Conservation (phyloP, 805 yeast species). For the Myxozyma melibiosi region DNA sequence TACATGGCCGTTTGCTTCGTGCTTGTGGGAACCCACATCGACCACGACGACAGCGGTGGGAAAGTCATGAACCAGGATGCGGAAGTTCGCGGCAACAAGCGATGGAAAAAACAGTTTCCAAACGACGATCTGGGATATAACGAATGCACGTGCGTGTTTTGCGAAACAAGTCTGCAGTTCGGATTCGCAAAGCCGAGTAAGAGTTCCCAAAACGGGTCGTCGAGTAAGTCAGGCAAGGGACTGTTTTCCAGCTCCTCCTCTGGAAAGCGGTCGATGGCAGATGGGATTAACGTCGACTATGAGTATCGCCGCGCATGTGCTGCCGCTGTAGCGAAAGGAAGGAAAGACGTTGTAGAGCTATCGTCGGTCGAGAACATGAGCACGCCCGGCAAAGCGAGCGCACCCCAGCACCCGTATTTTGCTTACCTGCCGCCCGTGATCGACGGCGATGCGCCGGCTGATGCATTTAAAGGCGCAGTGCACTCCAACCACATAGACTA, state of each 20-base stretch:
- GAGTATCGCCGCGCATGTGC: constrained; percentile 8
- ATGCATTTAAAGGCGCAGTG: not conserved
- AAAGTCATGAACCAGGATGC: not conserved
- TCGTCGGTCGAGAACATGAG: not conserved
- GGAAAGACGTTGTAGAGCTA: constrained; percentile 1
- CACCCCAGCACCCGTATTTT: constrained; percentile 1
- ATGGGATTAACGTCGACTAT: constrained; percentile 2
- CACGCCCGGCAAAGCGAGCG: not conserved
- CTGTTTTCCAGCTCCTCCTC: not conserved
- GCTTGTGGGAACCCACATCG: constrained; percentile 6
- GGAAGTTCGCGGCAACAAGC: constrained; percentile 1
- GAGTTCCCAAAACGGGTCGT: not conserved
- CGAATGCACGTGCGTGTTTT: constrained; percentile 19
- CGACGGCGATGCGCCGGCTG: not conserved
- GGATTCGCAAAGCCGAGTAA: not conserved
- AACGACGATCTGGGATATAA: constrained; percentile 9
- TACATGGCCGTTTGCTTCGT: constrained; percentile 12
- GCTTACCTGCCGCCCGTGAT: not conserved
- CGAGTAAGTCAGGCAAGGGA: not conserved
- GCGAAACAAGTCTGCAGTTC: constrained; percentile 10
- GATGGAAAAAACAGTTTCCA: constrained; percentile 5
- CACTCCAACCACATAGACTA: constrained; percentile 1
- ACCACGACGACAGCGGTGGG: constrained; percentile 13
- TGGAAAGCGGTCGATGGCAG: not conserved
- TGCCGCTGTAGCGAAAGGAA: not conserved